Evolutionary conservation across 768 basidiomycete species (phyloP).

Genomic region (Naganishia antarctica): DNA sequence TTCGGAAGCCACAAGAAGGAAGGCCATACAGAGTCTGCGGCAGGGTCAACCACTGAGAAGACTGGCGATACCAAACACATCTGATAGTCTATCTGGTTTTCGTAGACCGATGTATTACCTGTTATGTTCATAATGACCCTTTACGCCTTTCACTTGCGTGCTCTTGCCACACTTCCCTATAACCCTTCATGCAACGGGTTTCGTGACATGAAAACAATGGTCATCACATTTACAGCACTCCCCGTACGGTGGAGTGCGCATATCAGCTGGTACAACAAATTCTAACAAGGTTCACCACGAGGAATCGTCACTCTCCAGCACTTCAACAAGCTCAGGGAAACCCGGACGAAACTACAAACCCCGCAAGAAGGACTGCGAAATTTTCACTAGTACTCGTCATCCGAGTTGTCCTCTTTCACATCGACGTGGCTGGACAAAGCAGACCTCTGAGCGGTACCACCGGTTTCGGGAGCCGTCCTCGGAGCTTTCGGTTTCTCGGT

Average conservation of each 20-base stretch:
- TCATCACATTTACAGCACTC: too few relatives aligned
- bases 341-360: too few relatives aligned
- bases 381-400: slow-evolving; percentile 17
- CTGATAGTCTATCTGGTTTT: background rate
- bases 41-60: background rate
- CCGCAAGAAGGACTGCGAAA: too few relatives aligned
- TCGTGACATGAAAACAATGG: too few relatives aligned
- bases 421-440: slow-evolving; percentile 1
- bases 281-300: too few relatives aligned
- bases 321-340: too few relatives aligned
- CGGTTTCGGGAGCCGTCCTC: background rate
- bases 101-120: background rate
- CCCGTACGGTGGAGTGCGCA: too few relatives aligned
- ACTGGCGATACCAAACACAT: background rate
- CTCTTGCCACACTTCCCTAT: background rate
- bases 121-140: background rate
- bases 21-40: background rate
- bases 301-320: too few relatives aligned
- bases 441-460: background rate
- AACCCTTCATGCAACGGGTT: too few relatives aligned
- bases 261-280: slow-evolving; percentile 5
- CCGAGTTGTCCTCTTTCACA: slow-evolving; percentile 16
- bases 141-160: background rate
- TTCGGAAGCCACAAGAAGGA: slow-evolving; percentile 18
- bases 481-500: slow-evolving; percentile 12